A percentile compares a stretch with the other conserved stretches of the same genome.
Conservation (phyloP, 2,329 filamentous ascomycete genomes). For the Colletotrichum trifolii region DNA sequence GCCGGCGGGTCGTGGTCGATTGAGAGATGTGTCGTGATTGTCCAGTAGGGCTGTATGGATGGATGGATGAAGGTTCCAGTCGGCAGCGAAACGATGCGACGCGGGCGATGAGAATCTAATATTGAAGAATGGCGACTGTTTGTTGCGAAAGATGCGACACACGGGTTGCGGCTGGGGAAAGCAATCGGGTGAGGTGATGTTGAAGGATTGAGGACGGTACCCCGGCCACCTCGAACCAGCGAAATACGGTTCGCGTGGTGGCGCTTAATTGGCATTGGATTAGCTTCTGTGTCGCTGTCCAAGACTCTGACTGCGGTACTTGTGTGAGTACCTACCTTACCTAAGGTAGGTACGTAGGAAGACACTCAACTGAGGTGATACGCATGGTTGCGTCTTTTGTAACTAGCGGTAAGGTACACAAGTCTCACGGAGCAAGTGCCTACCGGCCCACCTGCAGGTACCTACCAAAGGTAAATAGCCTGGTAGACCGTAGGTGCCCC, state of each 20-base stretch:
- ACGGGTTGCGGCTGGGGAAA: slow-evolving; percentile 4
- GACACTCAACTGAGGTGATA: no score
- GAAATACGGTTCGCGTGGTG: slow-evolving; percentile 37
- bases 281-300: not conserved
- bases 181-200: slow-evolving; percentile 38
- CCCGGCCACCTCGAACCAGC: slow-evolving; percentile 34
- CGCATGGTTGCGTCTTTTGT: no score
- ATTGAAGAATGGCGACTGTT: slow-evolving; percentile 6
- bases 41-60: not conserved
- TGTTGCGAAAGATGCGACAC: slow-evolving; percentile 29
- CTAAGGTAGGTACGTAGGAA: no score
- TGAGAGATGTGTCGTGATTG: no score
- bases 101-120: not conserved
- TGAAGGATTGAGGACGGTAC: slow-evolving; percentile 39
- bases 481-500: no score
- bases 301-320: no score
- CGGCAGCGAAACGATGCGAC: slow-evolving; percentile 8
- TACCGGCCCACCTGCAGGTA: no score
- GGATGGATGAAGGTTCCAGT: slow-evolving; percentile 13
- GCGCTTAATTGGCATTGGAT: slow-evolving; percentile 27
- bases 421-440: no score
- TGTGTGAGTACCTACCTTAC: no score
- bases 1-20: slow-evolving; percentile 23
- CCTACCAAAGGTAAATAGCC: no score
- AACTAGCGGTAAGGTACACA: no score